Evolutionary conservation across 768 basidiomycete species (phyloP).

Genomic region (Holtermannia corniformis): DNA sequence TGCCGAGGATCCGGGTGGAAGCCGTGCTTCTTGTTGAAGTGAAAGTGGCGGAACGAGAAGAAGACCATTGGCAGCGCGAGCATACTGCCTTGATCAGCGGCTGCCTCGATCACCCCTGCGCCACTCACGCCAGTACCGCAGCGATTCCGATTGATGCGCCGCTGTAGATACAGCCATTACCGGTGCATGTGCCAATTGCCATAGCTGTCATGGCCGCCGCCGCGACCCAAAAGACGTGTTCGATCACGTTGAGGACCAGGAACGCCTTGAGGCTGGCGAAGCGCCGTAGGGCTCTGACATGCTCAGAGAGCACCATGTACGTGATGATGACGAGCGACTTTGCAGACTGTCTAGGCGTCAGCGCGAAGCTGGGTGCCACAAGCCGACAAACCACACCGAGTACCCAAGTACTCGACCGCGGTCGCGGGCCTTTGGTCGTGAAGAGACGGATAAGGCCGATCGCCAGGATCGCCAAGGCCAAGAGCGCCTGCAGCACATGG

Average conservation of each 20-base stretch:
- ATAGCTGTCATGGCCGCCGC: neutral
- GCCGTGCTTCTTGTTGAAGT: too few relatives aligned
- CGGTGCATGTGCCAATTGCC: neutral
- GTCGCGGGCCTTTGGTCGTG: neutral
- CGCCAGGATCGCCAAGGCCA: neutral
- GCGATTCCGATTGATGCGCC: neutral
- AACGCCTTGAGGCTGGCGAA: neutral
- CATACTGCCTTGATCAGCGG: too few relatives aligned
- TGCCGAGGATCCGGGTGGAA: too few relatives aligned
- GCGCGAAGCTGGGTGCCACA: neutral
- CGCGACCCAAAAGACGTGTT: conserved; percentile 1
- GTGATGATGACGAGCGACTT: neutral
- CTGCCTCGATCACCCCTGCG: too few relatives aligned
- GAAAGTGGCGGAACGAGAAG: too few relatives aligned
- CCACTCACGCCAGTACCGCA: neutral
- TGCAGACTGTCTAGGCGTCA: neutral
- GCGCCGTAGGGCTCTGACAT: neutral
- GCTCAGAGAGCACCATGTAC: neutral
- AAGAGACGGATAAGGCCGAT: neutral
- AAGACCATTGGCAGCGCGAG: too few relatives aligned
- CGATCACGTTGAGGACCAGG: neutral
- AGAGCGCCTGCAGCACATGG: neutral
- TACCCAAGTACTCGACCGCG: neutral
- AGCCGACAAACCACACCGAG: neutral
- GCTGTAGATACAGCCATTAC: neutral